Base-by-base conservation (phyloP, 1,284 basidiomycete species). In the Mycosarcoma maydis region DNA sequence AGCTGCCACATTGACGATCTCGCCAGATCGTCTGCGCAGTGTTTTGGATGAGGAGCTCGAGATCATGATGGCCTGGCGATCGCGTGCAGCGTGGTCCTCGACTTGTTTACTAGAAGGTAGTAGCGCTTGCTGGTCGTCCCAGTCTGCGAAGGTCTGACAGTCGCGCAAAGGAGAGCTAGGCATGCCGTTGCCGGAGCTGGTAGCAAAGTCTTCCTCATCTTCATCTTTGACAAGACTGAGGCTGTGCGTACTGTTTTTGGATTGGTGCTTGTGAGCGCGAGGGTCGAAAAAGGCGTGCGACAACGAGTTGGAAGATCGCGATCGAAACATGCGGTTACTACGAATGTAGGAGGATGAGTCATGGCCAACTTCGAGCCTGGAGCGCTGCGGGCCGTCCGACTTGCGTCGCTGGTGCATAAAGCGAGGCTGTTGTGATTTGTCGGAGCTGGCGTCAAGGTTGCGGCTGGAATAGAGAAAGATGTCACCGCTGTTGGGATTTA, bases 401-500 rank as follows among this genome's bases (percentile, higher is more conserved):
- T 64, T 64, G 59, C 60, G 60, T 33, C 66, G 55, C 49, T 69
- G 66, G 42, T 69, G 60, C 16, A 55, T 23, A 23, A 59, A 55
- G 29, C 59, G 59, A 33, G 47, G 44, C 19, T 46, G 53, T 8
- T 45, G 17, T 16, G 44, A 24, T 24, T 36, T 46, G 2, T 57
- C 50, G n/a, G 54, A 43, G 41, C 41, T 48, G 13, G 54, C 23
- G 7, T 53, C 56, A 26, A 55, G 26, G 13, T 62, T 68, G 44
- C 45, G 43, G 42, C 69, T 64, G 16, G 57, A 59, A 23, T 62
- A 67, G 47, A 68, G 54, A 23, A 67, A 65, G 37, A 67, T 53
- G 37, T 62, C 60, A 39, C 66, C 57, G 32, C 57, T 61, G 36
- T 66, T 60, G 17, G 57, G 53, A 29, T 49, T 50, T 7, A 32